Percentiles rank a stretch among this genome's conserved stretches.
Evolutionary conservation across 257 asterid species (phyloP).

Genomic region (Orobanche coerulescens): DNA sequence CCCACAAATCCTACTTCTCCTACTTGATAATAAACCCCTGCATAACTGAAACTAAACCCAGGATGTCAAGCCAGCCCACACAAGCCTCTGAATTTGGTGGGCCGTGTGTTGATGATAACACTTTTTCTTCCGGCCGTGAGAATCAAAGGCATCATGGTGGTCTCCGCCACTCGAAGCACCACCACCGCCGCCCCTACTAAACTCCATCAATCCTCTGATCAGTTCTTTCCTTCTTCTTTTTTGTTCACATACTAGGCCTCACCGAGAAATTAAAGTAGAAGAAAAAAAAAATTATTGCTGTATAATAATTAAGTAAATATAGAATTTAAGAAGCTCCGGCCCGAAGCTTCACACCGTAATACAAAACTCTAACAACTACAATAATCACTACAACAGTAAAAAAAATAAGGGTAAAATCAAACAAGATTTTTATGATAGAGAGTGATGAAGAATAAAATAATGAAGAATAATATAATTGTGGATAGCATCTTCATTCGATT

Average conservation of each 20-base stretch:
- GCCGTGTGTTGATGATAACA: slow-evolving; percentile 93
- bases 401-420: neutral
- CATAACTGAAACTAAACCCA: too few relatives aligned
- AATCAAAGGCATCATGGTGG: slow-evolving; percentile 44
- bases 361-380: too few relatives aligned
- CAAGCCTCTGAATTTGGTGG: slow-evolving; percentile 85
- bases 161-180: slow-evolving; percentile 47
- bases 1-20: too few relatives aligned
- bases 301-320: slow-evolving; percentile 3
- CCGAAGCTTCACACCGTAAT: slow-evolving; percentile 28
- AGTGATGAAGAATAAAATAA: neutral
- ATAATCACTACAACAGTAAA: slow-evolving; percentile 10
- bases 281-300: neutral
- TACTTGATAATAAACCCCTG: too few relatives aligned
- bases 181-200: slow-evolving; percentile 44
- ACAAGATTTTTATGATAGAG: neutral
- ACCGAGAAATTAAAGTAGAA: neutral
- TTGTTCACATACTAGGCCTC: too few relatives aligned
- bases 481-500: too few relatives aligned
- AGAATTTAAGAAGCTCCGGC: slow-evolving; percentile 24
- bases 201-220: slow-evolving; percentile 86
- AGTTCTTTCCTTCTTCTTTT: too few relatives aligned
- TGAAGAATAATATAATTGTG: slow-evolving; percentile 12
- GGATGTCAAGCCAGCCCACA: too few relatives aligned
- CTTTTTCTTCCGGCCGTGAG: slow-evolving; percentile 50